Base-by-base conservation (phyloP, 2,329 filamentous ascomycete genomes). In the Ophiostoma sp. region DNA sequence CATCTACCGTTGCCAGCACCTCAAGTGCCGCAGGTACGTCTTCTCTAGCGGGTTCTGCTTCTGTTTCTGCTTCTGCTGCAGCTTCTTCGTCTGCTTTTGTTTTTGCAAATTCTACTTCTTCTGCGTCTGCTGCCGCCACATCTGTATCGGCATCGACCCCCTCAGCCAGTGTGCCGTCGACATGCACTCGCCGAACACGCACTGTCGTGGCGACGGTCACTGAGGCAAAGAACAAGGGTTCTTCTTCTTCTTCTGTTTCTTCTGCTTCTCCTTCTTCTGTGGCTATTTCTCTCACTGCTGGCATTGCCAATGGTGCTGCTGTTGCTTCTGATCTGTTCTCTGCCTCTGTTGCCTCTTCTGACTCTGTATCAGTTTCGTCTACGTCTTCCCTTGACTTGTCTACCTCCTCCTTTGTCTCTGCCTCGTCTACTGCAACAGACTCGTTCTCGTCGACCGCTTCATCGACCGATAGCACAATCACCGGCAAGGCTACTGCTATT, bases 401-500 rank as follows among this genome's bases (percentile, higher is more conserved):
- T 57, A 7, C n/a, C 52, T 57, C 52, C 6, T 57, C 52, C 10
- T 27, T 57, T 13, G 23, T 57, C 15, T 31, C 52, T 31, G 52
- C 52, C 10, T 57, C 52, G 10, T 57, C 52, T 5, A 57, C 52
- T 5, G 52, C 52, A 27, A 13, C 23, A 10, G 52, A 15, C 11
- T 11, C n/a, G 6, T 66, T 36, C 13, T 31, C 64, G 5, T 66
- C 64, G 8, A 23, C 64, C 23, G 23, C 65, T 13, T 41, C 39
- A 2, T 44, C 39, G 13, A 41, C 65, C 23, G 23, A 11, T 1
- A 8, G 31, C 20, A 71, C 71, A 1, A 36, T 57, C 39, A 69
- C 70, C 15, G 67, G 54, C 23, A 44, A 68, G 15, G 72, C 57
- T 4, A 69, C 71, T 6, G 72, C 70, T 3, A 69, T 71, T 10